Percentiles rank a stretch among this genome's conserved stretches.
phyloP scores from a whole-genome alignment of 2,329 filamentous ascomycete genomes.

The Fusarium algeriense region DNA sequence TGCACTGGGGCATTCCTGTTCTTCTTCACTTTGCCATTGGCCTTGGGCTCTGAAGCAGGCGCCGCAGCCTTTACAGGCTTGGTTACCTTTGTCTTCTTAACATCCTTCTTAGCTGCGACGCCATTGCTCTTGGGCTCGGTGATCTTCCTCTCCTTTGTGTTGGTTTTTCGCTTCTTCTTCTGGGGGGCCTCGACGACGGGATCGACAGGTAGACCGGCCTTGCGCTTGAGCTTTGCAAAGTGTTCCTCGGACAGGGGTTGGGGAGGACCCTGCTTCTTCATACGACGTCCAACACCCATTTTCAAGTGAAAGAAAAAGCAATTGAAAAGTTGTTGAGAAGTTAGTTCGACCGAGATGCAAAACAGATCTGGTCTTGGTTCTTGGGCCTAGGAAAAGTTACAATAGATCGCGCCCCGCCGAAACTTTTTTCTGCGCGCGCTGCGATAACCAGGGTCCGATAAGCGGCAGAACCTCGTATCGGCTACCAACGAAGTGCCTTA shows the following conservation, averaged over 20 bases:
- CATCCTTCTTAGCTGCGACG: slow-evolving; percentile 45
- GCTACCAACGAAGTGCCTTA: neutral
- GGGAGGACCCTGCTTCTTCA: slow-evolving; percentile 95
- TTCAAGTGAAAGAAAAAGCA: slow-evolving; percentile 47
- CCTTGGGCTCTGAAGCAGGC: slow-evolving; percentile 44
- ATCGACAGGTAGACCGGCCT: slow-evolving; percentile 77
- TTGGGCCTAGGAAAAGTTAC: slow-evolving; percentile 40
- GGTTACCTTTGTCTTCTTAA: slow-evolving; percentile 50
- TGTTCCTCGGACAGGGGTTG: slow-evolving; percentile 84
- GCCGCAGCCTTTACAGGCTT: slow-evolving; percentile 52
- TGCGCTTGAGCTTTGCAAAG: slow-evolving; percentile 85
- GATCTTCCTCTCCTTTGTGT: slow-evolving; percentile 48
- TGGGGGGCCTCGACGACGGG: slow-evolving; percentile 69
- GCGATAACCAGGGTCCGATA: slow-evolving; percentile 49
- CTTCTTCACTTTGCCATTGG: slow-evolving; percentile 49
- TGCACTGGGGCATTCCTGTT: slow-evolving; percentile 52
- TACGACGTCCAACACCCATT: slow-evolving; percentile 92
- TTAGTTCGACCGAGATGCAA: slow-evolving; percentile 33
- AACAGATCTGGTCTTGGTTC: slow-evolving; percentile 36
- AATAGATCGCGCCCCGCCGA: slow-evolving; percentile 51
- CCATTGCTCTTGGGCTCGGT: slow-evolving; percentile 49
- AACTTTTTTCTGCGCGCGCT: slow-evolving; percentile 53
- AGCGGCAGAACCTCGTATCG: slow-evolving; percentile 53
- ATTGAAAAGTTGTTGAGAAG: slow-evolving; percentile 16
- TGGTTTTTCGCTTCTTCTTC: slow-evolving; percentile 67